Percentiles rank a stretch among this genome's conserved stretches.
These are phyloP conservation scores for Pistacia vera DNA, from an alignment of 345 rosid genomes.

Conservation along the genomic window DNA sequence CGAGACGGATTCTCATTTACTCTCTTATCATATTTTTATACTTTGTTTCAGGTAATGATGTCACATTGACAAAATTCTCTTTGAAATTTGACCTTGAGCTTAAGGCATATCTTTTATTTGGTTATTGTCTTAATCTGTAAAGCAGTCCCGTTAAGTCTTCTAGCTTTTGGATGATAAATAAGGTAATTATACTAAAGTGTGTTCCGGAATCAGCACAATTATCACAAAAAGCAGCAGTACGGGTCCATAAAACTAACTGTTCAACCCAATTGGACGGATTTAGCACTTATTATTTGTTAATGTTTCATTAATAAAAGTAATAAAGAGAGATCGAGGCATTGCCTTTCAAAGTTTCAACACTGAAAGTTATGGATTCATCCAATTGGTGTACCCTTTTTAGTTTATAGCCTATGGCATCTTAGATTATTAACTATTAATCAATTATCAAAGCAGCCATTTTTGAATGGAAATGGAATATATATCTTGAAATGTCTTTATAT, in stretches of 20 bases:
- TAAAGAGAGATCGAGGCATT: neutral
- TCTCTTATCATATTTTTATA: neutral
- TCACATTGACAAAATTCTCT: neutral
- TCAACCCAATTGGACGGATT: neutral
- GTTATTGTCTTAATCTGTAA: neutral
- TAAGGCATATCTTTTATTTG: neutral
- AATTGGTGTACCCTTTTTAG: neutral
- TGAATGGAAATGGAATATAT: neutral
- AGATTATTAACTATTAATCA: neutral
- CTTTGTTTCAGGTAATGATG: neutral
- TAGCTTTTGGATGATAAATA: neutral
- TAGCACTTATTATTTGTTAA: neutral
- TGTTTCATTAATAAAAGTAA: neutral
- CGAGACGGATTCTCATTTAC: too few species aligned
- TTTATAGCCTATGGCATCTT: neutral
- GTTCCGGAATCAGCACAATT: neutral
- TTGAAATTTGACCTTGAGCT: too few species aligned
- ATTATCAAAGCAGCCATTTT: conserved; percentile 9
- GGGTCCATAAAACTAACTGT: neutral
- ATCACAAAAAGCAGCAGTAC: neutral
- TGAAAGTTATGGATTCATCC: neutral
- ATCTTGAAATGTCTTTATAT: neutral
- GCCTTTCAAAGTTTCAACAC: neutral
- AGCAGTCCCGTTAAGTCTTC: conserved; percentile 9
- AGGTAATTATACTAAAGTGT: neutral